Evolutionary conservation across 257 asterid species (phyloP), one percentile per base, ranked within the genome.

Genomic region (Ocimum tenuiflorum): DNA sequence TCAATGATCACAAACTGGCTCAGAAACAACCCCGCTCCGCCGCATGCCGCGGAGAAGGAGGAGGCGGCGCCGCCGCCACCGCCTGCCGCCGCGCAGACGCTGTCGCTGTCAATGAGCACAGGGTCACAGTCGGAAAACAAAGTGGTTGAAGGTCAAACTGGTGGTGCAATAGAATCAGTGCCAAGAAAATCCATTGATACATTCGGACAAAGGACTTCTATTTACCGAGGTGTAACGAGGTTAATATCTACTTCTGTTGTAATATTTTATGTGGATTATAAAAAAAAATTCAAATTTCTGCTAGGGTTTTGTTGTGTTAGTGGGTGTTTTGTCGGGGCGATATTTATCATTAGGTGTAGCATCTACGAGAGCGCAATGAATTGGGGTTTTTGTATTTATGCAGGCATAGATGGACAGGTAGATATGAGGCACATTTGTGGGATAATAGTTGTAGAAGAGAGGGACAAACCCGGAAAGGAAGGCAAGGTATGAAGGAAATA

Each of bases 391-490:
- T n/a, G n/a, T n/a, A n/a, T n/a, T n/a, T n/a, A n/a, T n/a, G n/a
- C n/a, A n/a, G n/a, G n/a, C n/a, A n/a, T n/a, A n/a, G n/a, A n/a
- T n/a, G 88, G n/a, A n/a, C n/a, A n/a, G n/a, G n/a, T n/a, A n/a
- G n/a, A n/a, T n/a, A n/a, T n/a, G n/a, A n/a, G n/a, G n/a, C n/a
- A n/a, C n/a, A n/a, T n/a, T n/a, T n/a, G n/a, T n/a, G n/a, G n/a
- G n/a, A n/a, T n/a, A n/a, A n/a, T n/a, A n/a, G n/a, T n/a, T n/a
- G n/a, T n/a, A n/a, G n/a, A n/a, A n/a, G n/a, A n/a, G n/a, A n/a
- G 86, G 96, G 97, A 77, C 97, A 90, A 59, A 88, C 96, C 74
- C 87, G 97, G 41, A 90, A 90, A 82, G 97, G 97, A 76, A 85
- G 96, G 87, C 97, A 90, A 84, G 96, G 97, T 88, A 79, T 53